These are phyloP conservation scores for Morella rubra DNA, from an alignment of 306 rosid species.

Conservation along the genomic window DNA sequence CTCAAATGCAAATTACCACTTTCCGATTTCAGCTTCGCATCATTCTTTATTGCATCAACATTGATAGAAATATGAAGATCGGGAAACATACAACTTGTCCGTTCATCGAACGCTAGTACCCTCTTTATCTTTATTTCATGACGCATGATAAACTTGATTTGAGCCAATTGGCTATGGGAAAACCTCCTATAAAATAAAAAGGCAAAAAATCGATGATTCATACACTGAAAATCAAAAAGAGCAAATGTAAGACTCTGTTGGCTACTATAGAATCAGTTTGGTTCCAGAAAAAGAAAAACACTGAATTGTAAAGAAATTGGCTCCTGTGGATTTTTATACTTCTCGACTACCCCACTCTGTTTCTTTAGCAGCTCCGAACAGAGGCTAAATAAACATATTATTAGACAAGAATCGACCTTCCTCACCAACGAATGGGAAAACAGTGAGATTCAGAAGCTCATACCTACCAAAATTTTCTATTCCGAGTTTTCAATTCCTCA, in stretches of 20 bases:
- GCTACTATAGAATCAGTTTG: background rate
- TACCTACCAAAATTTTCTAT: background rate
- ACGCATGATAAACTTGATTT: conserved; percentile 64
- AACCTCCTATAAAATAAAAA: conserved; percentile 60
- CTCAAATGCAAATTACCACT: conserved; percentile 38
- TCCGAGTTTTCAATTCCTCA: background rate
- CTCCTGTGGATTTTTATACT: too few relatives aligned
- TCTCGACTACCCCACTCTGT: too few relatives aligned
- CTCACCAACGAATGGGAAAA: too few relatives aligned
- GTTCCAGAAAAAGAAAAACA: background rate
- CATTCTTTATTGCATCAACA: conserved; percentile 32
- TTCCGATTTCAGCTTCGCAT: conserved; percentile 28
- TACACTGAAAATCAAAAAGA: background rate
- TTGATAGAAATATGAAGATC: conserved; percentile 63
- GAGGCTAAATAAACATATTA: background rate
- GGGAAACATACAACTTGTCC: conserved; percentile 62
- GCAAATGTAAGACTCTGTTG: background rate
- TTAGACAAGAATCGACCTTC: background rate
- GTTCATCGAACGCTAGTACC: conserved; percentile 48
- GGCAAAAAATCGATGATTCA: conserved; percentile 5
- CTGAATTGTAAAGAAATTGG: too few relatives aligned
- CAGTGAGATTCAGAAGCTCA: background rate
- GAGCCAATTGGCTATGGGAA: conserved; percentile 66
- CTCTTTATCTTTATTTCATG: conserved; percentile 63
- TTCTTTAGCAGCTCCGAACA: background rate